phyloP scores from a whole-genome alignment of 208 protist genomes.

The Sergeia podlipaevii region DNA sequence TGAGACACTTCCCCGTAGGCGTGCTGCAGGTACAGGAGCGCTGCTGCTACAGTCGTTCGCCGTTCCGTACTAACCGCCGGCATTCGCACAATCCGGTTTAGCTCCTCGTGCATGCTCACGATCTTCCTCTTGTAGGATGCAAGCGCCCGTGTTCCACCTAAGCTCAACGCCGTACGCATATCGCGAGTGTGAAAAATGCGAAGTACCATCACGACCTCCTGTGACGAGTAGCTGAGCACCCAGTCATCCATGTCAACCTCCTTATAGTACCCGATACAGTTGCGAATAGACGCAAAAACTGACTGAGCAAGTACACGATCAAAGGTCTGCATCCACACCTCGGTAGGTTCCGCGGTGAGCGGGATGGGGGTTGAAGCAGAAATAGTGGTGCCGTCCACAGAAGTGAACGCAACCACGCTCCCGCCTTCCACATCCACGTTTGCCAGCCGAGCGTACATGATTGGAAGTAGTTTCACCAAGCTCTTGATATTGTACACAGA shows the following conservation, averaged over 20 bases:
- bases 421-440: conserved; percentile 35
- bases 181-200: conserved; percentile 65
- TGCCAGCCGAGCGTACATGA: conserved; percentile 58
- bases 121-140: conserved; percentile 43
- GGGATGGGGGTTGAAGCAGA: conserved; percentile 22
- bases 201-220: conserved; percentile 61
- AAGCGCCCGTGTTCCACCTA: conserved; percentile 48
- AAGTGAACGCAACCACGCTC: conserved; percentile 33
- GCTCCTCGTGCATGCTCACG: conserved; percentile 45
- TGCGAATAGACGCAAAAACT: conserved; percentile 42
- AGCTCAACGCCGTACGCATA: conserved; percentile 47
- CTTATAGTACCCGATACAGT: conserved; percentile 29
- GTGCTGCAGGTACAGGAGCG: conserved; percentile 55
- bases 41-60: conserved; percentile 25
- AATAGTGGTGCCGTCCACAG: conserved; percentile 49
- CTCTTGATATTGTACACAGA: conserved; percentile 36
- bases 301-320: conserved; percentile 48
- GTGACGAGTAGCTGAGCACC: conserved; percentile 49
- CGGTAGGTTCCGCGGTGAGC: conserved; percentile 38
- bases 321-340: conserved; percentile 69
- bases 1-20: conserved; percentile 43
- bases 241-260: conserved; percentile 44
- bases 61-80: background rate
- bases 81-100: conserved; percentile 25
- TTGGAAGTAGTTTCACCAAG: conserved; percentile 48